Conservation (phyloP, 441 rosid species). For the Breynia disticha region DNA sequence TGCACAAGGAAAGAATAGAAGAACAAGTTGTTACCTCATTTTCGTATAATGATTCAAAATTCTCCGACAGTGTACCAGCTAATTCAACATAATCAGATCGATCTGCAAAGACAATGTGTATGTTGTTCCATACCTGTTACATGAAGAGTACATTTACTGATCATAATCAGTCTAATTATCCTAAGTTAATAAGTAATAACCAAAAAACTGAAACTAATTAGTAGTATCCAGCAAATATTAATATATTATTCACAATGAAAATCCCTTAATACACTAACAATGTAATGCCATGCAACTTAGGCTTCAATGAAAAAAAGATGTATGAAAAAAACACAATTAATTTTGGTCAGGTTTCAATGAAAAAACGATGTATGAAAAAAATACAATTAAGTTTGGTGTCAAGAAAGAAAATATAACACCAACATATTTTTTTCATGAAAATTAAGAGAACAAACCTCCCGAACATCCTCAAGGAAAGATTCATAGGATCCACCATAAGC, state of each 20-base stretch:
- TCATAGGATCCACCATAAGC: constrained; percentile 84
- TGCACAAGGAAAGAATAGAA: neutral
- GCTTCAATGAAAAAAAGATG: too few relatives aligned
- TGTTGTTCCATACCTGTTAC: constrained; percentile 78
- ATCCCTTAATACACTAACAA: too few relatives aligned
- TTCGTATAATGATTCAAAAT: constrained; percentile 62
- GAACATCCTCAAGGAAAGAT: constrained; percentile 94
- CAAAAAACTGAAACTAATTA: neutral
- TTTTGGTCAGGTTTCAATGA: too few relatives aligned
- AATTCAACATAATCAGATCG: constrained; percentile 68
- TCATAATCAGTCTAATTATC: neutral
- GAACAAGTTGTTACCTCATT: constrained; percentile 51
- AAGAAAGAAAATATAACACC: neutral
- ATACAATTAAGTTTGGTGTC: neutral
- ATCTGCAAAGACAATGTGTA: constrained; percentile 54
- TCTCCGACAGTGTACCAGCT: constrained; percentile 59
- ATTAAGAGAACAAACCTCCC: constrained; percentile 51
- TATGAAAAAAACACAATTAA: too few relatives aligned
- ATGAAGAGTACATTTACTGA: constrained; percentile 15
- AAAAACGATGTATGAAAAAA: too few relatives aligned
- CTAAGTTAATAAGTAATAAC: neutral
- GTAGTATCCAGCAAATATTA: neutral
- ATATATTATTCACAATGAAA: neutral
- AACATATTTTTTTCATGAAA: neutral
- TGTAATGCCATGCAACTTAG: too few relatives aligned